Percentiles rank a stretch among this genome's conserved stretches.
These are phyloP conservation scores for Yamadazyma buinensis DNA, from an alignment of 1,139 yeast species.

Conservation along the genomic window DNA sequence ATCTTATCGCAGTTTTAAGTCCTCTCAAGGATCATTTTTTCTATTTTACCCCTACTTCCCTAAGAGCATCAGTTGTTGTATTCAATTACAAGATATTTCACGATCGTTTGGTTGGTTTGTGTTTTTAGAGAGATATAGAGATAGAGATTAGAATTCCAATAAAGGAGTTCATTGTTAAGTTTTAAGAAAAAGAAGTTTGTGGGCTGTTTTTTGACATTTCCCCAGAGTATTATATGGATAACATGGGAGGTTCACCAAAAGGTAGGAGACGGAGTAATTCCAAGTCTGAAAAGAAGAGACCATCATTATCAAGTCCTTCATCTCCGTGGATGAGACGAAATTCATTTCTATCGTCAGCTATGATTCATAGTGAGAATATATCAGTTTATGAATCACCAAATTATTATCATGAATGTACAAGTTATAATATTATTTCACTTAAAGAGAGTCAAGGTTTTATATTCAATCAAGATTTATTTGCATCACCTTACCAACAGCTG, in stretches of 20 bases:
- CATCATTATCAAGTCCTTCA: slow-evolving; percentile 46
- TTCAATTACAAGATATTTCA: too few species aligned
- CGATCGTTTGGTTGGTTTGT: too few species aligned
- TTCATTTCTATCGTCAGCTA: slow-evolving; percentile 56
- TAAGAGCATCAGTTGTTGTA: too few species aligned
- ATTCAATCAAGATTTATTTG: slow-evolving; percentile 73
- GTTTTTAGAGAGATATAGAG: too few species aligned
- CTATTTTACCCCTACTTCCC: too few species aligned
- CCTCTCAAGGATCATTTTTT: too few species aligned
- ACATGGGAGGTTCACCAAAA: slow-evolving; percentile 5
- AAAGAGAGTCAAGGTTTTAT: slow-evolving; percentile 70
- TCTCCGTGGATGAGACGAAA: slow-evolving; percentile 59
- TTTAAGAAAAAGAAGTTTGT: too few species aligned
- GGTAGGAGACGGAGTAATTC: slow-evolving; percentile 10
- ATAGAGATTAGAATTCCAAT: too few species aligned
- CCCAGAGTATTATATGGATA: too few species aligned
- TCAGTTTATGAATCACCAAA: slow-evolving; percentile 50
- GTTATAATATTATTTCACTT: slow-evolving; percentile 43
- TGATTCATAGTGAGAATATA: slow-evolving; percentile 60
- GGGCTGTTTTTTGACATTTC: too few species aligned
- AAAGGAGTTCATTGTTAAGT: too few species aligned
- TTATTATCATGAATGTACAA: slow-evolving; percentile 26
- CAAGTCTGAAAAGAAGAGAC: slow-evolving; percentile 22
- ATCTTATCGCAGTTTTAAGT: too few species aligned
- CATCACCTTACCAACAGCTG: slow-evolving; percentile 61